phyloP scores from a whole-genome alignment of 1,139 yeast genomes.

The Suhomyces taliae region DNA sequence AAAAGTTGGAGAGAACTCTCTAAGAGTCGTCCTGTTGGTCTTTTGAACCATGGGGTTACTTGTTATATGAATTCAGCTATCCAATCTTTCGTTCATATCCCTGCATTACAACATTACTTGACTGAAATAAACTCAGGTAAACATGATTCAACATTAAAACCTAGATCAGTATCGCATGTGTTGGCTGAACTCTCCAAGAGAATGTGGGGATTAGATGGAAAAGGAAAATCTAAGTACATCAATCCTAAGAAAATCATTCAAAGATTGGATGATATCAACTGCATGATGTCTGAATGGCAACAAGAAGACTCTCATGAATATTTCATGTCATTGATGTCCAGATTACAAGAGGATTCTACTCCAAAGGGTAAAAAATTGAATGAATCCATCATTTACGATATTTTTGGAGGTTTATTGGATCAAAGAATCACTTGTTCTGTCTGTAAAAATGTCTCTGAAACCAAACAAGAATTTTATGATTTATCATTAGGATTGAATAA shows the following conservation, averaged over 20 bases:
- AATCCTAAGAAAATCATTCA: conserved; percentile 75
- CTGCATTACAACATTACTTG: conserved; percentile 85
- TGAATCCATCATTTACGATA: conserved; percentile 81
- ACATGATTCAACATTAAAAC: conserved; percentile 43
- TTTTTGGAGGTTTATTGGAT: conserved; percentile 86
- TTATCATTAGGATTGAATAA: conserved; percentile 70
- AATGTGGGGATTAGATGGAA: conserved; percentile 56
- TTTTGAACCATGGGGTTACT: conserved; percentile 90
- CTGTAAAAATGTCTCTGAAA: conserved; percentile 80
- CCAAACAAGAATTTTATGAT: conserved; percentile 93
- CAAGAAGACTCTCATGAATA: conserved; percentile 98
- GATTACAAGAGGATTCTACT: conserved; percentile 88
- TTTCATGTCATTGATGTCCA: conserved; percentile 83
- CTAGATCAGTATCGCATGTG: conserved; percentile 65
- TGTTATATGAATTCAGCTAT: conserved; percentile 96
- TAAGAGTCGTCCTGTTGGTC: conserved; percentile 64
- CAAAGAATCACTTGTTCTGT: conserved; percentile 82
- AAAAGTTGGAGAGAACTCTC: conserved; percentile 60
- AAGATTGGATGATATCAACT: conserved; percentile 80
- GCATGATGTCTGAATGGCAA: conserved; percentile 96
- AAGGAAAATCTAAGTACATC: conserved; percentile 36
- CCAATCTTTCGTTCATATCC: conserved; percentile 85
- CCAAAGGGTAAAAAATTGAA: conserved; percentile 85
- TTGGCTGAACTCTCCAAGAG: conserved; percentile 70
- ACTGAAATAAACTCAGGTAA: conserved; percentile 60